These are phyloP conservation scores for Cyberlindnera samutprakarnensis DNA, from an alignment of 805 yeast species.

Conservation along the genomic window DNA sequence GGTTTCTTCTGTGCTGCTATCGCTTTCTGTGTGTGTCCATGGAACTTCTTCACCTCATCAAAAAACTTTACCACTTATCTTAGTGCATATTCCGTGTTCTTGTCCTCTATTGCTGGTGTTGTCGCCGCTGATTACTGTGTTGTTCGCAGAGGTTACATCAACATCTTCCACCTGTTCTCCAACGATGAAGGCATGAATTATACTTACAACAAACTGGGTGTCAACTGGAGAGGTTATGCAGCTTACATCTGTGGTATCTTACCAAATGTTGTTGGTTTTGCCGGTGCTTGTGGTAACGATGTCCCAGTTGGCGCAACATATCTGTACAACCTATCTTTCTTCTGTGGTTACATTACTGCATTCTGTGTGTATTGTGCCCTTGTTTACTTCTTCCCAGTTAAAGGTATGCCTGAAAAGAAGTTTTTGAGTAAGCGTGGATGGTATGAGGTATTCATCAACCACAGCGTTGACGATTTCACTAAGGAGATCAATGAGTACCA, in stretches of 20 bases:
- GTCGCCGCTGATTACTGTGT: conserved; percentile 60
- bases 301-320: conserved; percentile 77
- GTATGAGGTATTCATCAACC: conserved; percentile 22
- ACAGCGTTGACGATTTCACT: conserved; percentile 10
- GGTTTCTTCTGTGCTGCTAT: conserved; percentile 68
- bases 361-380: conserved; percentile 46
- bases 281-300: conserved; percentile 66
- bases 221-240: conserved; percentile 78
- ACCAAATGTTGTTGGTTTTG: conserved; percentile 84
- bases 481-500: conserved; percentile 14
- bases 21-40: conserved; percentile 71
- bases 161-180: conserved; percentile 57
- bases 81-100: conserved; percentile 75
- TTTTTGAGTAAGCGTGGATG: conserved; percentile 45
- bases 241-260: conserved; percentile 77
- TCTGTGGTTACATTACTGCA: conserved; percentile 64
- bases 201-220: conserved; percentile 54
- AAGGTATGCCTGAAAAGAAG: conserved; percentile 34
- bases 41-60: conserved; percentile 68
- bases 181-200: conserved; percentile 38
- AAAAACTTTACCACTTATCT: conserved; percentile 73
- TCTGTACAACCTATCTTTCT: conserved; percentile 68
- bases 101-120: conserved; percentile 78
- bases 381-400: conserved; percentile 45
- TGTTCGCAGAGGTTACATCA: conserved; percentile 66